phyloP scores from a whole-genome alignment of 2,329 filamentous ascomycete species.

The Colletotrichum acutatum region DNA sequence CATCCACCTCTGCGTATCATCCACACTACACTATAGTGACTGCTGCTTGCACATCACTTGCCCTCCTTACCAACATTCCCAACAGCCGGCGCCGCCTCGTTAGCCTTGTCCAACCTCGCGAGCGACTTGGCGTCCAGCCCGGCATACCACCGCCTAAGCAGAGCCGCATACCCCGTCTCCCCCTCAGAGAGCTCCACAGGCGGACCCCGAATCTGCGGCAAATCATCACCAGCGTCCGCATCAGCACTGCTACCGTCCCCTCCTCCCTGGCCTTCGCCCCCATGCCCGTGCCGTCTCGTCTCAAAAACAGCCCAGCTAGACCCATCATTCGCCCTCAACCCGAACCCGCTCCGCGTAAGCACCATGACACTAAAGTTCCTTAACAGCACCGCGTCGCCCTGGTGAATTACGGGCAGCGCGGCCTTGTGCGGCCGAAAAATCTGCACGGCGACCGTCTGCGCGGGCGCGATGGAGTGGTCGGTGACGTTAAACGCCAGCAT shows the following conservation, averaged over 20 bases:
- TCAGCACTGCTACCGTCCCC: conserved; percentile 35
- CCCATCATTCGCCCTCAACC: conserved; percentile 62
- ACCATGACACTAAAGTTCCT: conserved; percentile 65
- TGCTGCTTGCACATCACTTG: background rate
- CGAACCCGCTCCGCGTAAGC: conserved; percentile 65
- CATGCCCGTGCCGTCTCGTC: conserved; percentile 41
- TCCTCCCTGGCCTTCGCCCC: no score
- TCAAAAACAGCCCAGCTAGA: conserved; percentile 74
- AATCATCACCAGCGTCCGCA: conserved; percentile 31
- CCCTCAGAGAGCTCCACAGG: conserved; percentile 65
- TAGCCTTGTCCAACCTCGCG: conserved; percentile 61
- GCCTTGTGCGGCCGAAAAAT: conserved; percentile 69
- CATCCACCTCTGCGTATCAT: no score
- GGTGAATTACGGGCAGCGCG: conserved; percentile 63
- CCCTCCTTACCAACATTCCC: conserved; percentile 26
- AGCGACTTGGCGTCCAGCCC: conserved; percentile 58
- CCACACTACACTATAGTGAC: no score
- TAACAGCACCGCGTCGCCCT: conserved; percentile 69
- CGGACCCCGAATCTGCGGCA: conserved; percentile 67
- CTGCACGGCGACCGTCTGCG: conserved; percentile 63
- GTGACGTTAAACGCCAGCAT: conserved; percentile 68
- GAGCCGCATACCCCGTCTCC: conserved; percentile 61
- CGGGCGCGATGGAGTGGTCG: conserved; percentile 65
- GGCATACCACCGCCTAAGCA: conserved; percentile 61
- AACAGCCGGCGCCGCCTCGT: conserved; percentile 46